Base-by-base conservation (phyloP, 352 stramenopile genomes). In the Phytophthora sp. region DNA sequence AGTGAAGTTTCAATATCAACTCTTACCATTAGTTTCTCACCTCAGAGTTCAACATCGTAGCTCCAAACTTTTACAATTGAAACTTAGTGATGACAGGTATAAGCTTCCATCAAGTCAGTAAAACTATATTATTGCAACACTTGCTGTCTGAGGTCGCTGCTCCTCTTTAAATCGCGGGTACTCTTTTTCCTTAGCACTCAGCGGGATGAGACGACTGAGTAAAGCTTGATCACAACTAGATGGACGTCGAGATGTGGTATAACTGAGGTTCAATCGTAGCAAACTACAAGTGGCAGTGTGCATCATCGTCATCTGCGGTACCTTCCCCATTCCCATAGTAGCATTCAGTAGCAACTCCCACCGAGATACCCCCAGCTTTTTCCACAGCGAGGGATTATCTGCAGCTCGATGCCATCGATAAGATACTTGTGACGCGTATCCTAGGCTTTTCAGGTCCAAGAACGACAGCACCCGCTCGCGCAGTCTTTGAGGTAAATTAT, bases 351-450 rank as follows among this genome's bases (percentile, higher is more conserved):
- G 65, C 31, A 91, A 59, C 26, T 84, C 78, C 84, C 84, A 94
- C 0, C 79, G 78, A 3, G 84, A 94, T 0, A 94, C 80, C 0
- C 82, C 82, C 9, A 94, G 70, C 10, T 66, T 71, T 35, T 69
- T 73, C 84, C 84, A 94, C 17, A 94, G 52, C 11, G 77, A 72
- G 4, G 82, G 66, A 23, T 55, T 88, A 38, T 92, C 85, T 4
- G 81, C 69, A 28, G 85, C 82, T 48, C 82, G 82, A 62, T 92
- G 75, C 85, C 85, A 94, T n/a, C 80, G 75, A 24, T 86, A 92
- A 32, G 75, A 82, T 4, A 83, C 69, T 62, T 90, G 82, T 2
- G 81, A 88, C 21, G 74, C 69, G 13, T 63, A 63, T 7, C 82
- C 80, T 18, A 92, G 62, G 42, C 81, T 91, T 54, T 63, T 84